Evolutionary conservation across 2,329 filamentous ascomycete species (phyloP).

Genomic region (Aspergillus alliaceus): DNA sequence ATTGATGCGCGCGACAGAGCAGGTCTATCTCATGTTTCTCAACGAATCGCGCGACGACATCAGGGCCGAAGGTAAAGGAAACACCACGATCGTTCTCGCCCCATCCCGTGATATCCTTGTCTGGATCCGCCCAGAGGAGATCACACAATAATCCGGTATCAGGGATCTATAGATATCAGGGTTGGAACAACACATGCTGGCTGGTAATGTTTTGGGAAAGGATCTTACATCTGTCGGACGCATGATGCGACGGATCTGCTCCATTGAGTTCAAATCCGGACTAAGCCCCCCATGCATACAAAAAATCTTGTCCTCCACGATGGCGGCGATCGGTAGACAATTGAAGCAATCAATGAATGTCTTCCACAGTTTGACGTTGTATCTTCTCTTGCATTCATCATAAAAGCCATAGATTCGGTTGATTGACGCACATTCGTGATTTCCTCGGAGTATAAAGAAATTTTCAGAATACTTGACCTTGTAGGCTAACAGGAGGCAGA

Average conservation of each 20-base stretch:
- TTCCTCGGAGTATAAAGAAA: constrained; percentile 97
- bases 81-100: constrained; percentile 98
- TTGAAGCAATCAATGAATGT: constrained; percentile 99
- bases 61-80: constrained; percentile 96
- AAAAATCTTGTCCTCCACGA: constrained; percentile 99
- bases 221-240: constrained; percentile 91
- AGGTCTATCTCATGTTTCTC: constrained; percentile 99
- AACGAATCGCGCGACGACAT: constrained; percentile 94
- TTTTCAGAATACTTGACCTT: constrained; percentile 99
- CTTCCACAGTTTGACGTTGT: constrained; percentile 99
- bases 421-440: constrained; percentile 98
- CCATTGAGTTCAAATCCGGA: constrained; percentile 98
- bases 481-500: constrained; percentile 93
- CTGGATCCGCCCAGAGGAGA: constrained; percentile 96
- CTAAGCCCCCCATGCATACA: constrained; percentile 98
- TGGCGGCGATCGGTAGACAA: constrained; percentile 94
- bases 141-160: constrained; percentile 97
- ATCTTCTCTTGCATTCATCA: constrained; percentile 98
- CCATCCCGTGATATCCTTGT: constrained; percentile 99
- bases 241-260: constrained; percentile 99
- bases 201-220: no score
- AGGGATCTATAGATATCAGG: constrained; percentile 71
- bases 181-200: constrained; percentile 16
- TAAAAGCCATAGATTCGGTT: constrained; percentile 99
- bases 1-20: constrained; percentile 97